phyloP scores from a whole-genome alignment of 169 alveolate genomes.

The Babesia ovata region DNA sequence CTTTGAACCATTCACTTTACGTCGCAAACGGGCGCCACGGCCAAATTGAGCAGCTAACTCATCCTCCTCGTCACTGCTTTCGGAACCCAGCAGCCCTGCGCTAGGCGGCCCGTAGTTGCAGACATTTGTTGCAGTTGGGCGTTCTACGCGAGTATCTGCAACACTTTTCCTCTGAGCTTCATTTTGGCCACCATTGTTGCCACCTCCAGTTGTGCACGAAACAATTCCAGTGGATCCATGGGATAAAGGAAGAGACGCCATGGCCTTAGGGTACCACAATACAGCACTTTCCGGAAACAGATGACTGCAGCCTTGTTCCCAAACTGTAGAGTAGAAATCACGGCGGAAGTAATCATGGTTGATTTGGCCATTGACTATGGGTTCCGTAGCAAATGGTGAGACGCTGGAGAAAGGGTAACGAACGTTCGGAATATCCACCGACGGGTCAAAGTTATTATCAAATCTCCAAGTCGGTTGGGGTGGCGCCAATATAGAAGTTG shows the following conservation, averaged over 20 bases:
- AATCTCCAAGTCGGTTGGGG: too few species aligned
- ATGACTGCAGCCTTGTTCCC: constrained; percentile 8
- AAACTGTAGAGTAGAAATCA: constrained; percentile 10
- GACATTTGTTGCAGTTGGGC: too few species aligned
- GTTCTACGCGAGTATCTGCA: too few species aligned
- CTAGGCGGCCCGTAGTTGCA: too few species aligned
- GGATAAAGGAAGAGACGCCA: constrained; percentile 4
- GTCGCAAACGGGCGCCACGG: not conserved
- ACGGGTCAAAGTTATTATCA: too few species aligned
- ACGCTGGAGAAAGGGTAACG: not conserved
- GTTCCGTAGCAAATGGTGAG: not conserved
- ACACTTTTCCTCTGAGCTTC: not conserved
- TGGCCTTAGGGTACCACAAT: not conserved
- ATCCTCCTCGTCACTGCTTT: too few species aligned
- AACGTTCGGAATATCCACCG: not conserved
- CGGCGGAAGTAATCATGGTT: constrained; percentile 31
- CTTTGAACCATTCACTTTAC: not conserved
- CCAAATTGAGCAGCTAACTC: too few species aligned
- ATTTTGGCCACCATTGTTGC: not conserved
- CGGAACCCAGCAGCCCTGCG: not conserved
- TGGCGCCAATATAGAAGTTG: too few species aligned
- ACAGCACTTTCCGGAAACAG: not conserved
- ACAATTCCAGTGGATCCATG: not conserved
- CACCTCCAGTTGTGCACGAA: constrained; percentile 6
- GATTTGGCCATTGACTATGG: constrained; percentile 20